Evolutionary conservation across 148 eudicot genomes (phyloP).

Genomic region (Dysphania ambrosioides): DNA sequence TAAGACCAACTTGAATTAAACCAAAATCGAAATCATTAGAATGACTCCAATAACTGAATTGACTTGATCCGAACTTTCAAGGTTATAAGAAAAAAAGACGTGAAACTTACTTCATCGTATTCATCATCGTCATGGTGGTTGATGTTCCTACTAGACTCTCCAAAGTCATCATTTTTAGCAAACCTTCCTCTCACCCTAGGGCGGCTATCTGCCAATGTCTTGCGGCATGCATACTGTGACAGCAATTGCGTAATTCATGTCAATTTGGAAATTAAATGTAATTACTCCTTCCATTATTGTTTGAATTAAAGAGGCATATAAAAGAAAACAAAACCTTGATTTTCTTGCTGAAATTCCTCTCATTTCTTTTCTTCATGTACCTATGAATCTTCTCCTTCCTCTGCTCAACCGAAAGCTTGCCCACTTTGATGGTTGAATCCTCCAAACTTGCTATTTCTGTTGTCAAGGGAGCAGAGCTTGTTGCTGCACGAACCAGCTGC

Average conservation of each 20-base stretch:
- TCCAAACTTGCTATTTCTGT: conserved; percentile 73
- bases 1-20: not conserved
- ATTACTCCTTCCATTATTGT: too few species aligned
- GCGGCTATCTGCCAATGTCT: conserved; percentile 92
- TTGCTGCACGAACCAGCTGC: conserved; percentile 48
- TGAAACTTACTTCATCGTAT: conserved; percentile 60
- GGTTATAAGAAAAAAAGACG: too few species aligned
- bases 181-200: conserved; percentile 95
- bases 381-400: conserved; percentile 79
- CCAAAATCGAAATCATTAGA: too few species aligned
- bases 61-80: too few species aligned
- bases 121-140: conserved; percentile 65
- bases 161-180: conserved; percentile 79
- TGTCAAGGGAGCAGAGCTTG: conserved; percentile 51
- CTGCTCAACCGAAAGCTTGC: conserved; percentile 73
- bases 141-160: conserved; percentile 46
- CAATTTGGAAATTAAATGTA: too few species aligned
- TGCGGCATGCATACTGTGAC: conserved; percentile 87
- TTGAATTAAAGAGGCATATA: too few species aligned
- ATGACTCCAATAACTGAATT: too few species aligned
- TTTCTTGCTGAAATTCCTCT: conserved; percentile 94
- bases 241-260: conserved; percentile 1
- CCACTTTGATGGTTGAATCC: conserved; percentile 63
- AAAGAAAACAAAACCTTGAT: conserved; percentile 57
- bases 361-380: conserved; percentile 83